phyloP scores from a whole-genome alignment of 768 basidiomycete genomes.

The Daedaleopsis sinensis region DNA sequence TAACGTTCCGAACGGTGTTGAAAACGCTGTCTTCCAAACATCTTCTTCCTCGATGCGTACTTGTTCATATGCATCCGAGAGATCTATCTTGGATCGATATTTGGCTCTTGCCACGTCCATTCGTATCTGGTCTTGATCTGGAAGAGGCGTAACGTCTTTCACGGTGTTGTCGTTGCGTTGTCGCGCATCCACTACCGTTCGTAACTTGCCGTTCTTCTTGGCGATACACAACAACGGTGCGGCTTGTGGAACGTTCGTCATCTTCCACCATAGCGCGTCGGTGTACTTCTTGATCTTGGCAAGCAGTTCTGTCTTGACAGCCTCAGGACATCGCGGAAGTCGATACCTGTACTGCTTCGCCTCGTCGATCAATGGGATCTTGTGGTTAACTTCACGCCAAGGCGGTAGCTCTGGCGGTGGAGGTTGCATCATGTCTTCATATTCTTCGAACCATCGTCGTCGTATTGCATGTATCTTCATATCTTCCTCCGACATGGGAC shows the following conservation, averaged over 20 bases:
- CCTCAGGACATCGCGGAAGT: constrained; percentile 36
- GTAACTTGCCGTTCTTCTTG: constrained; percentile 38
- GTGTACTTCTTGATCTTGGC: constrained; percentile 25
- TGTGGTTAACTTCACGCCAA: constrained; percentile 42
- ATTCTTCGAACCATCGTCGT: constrained; percentile 11
- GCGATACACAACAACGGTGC: constrained; percentile 37
- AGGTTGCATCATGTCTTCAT: constrained; percentile 23
- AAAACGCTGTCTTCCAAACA: constrained; percentile 37
- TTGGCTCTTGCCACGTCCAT: constrained; percentile 35
- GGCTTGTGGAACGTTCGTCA: constrained; percentile 19
- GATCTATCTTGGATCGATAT: constrained; percentile 43
- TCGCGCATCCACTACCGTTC: constrained; percentile 38
- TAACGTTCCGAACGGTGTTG: constrained; percentile 39
- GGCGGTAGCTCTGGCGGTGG: constrained; percentile 36
- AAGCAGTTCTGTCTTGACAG: constrained; percentile 30
- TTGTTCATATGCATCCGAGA: constrained; percentile 48
- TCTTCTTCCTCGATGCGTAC: constrained; percentile 36
- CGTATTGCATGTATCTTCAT: not conserved
- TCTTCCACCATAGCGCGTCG: constrained; percentile 39
- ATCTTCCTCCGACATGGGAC: not conserved
- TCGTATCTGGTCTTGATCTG: constrained; percentile 43
- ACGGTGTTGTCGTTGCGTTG: constrained; percentile 45
- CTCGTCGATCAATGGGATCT: constrained; percentile 42
- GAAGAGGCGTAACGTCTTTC: constrained; percentile 43
- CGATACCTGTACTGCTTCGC: constrained; percentile 34